Conservation (phyloP, 2,329 filamentous ascomycete genomes). For the Fusarium poae region DNA sequence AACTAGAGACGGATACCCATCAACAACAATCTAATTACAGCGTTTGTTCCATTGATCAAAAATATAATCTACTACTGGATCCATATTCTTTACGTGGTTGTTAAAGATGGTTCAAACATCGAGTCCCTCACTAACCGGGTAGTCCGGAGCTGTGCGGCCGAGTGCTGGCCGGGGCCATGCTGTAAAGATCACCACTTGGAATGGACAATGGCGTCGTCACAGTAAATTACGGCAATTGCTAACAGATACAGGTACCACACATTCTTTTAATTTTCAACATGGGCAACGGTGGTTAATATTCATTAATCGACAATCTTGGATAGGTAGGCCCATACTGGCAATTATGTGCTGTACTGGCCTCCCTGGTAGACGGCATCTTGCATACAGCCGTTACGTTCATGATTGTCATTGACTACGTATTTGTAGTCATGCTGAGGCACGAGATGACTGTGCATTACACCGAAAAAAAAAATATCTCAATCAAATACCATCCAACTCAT, state of each 20-base stretch:
- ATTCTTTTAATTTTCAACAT: not conserved
- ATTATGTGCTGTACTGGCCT: not conserved
- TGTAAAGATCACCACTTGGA: conserved; percentile 16
- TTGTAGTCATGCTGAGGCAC: conserved; percentile 35
- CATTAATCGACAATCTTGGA: conserved; percentile 10
- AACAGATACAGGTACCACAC: conserved; percentile 8
- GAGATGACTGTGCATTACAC: conserved; percentile 22
- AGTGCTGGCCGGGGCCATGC: conserved; percentile 34
- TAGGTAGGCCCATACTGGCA: not conserved
- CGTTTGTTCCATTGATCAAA: conserved; percentile 2
- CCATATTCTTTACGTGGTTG: conserved; percentile 4
- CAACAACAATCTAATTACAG: not conserved
- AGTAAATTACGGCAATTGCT: conserved; percentile 31
- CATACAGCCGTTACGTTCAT: conserved; percentile 26
- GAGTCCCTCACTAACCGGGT: conserved; percentile 27
- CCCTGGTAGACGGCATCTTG: conserved; percentile 18
- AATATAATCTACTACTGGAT: conserved; percentile 21
- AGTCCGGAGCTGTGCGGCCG: conserved; percentile 38
- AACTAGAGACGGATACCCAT: not conserved
- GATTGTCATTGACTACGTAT: conserved; percentile 12
- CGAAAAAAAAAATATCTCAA: conserved; percentile 12
- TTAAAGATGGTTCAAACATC: not conserved
- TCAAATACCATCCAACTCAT: not conserved
- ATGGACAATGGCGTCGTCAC: conserved; percentile 33
- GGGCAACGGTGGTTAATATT: conserved; percentile 18